Evolutionary conservation across 2,329 filamentous ascomycete genomes (phyloP).

Genomic region (Graphilbum fragrans): DNA sequence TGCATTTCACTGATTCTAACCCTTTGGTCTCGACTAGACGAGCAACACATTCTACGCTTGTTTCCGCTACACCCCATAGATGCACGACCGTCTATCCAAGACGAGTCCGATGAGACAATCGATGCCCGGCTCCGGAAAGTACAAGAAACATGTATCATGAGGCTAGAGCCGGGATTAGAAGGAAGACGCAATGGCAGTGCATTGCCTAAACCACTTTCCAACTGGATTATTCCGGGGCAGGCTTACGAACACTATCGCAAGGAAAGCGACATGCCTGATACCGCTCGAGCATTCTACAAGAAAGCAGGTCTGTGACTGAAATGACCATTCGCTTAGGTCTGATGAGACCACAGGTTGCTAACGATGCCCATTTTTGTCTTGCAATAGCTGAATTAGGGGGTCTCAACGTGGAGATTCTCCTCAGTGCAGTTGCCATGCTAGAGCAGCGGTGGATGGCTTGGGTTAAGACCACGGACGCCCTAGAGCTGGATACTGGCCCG

Average conservation of each 20-base stretch:
- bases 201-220: neutral
- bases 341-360: neutral
- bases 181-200: neutral
- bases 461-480: constrained; percentile 8
- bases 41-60: constrained; percentile 4
- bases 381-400: constrained; percentile 19
- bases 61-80: constrained; percentile 4
- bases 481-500: no score
- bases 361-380: neutral
- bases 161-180: no score
- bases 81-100: constrained; percentile 3
- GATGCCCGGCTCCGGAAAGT: constrained; percentile 3
- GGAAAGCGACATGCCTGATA: constrained; percentile 27
- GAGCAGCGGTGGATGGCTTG: constrained; percentile 23
- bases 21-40: neutral
- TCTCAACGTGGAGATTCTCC: constrained; percentile 20
- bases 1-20: neutral
- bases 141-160: constrained; percentile 4
- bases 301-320: constrained; percentile 26
- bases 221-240: neutral
- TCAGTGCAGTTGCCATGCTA: constrained; percentile 22
- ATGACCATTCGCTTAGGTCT: neutral
- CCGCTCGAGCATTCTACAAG: constrained; percentile 27
- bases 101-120: constrained; percentile 8
- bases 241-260: constrained; percentile 22